Base-by-base conservation (phyloP, 495 filamentous ascomycete species). In the Talaromyces borbonicus region DNA sequence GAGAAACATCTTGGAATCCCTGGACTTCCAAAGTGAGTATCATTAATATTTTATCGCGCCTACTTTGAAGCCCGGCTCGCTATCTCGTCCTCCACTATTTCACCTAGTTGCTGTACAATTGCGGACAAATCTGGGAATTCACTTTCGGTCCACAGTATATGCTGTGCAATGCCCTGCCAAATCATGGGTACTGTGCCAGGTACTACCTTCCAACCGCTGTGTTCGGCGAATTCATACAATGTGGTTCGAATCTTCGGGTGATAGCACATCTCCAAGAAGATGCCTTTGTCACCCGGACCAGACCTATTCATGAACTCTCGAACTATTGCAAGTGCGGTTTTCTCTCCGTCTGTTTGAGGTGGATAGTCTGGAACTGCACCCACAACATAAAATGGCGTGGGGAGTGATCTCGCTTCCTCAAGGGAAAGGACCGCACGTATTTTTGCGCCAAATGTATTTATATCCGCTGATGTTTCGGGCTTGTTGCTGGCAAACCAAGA, bases 231-330 rank as follows among this genome's bases (percentile, higher is more conserved):
- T 14, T 43, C 23, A 26, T 1, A 25, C 20, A 43, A 26, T 43
- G 20, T 11, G 5, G 24, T 43, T 16, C 40, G 23, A 12, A 27
- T 11, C 15, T 16, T 43, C 8, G 40, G 40, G 12, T 25, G 20
- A 24, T 43, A 43, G 12, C 22, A 25, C 40, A 43, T 43, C 23
- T 43, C 40, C 23, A 43, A 29, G 5, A 43, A 33, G 9, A 33
- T 33, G 16, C 31, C 12, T n/a, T 15, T 14, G 9, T 33, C 31
- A 33, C 1, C 31, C n/a, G 23, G 31, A 33, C 16, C 3, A 4
- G 31, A 33, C 31, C 31, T 33, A 0, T 33, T 8, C 22, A 27
- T 15, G 18, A 43, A 16, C 22, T 30, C n/a, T 25, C 22, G 39
- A 0, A 25, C 23, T 25, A 43, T n/a, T 0, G 18, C 23, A 5